Percentiles rank a stretch among this genome's conserved stretches.
Conservation (phyloP, 768 basidiomycete genomes). For the Calocybe gangraenosa region DNA sequence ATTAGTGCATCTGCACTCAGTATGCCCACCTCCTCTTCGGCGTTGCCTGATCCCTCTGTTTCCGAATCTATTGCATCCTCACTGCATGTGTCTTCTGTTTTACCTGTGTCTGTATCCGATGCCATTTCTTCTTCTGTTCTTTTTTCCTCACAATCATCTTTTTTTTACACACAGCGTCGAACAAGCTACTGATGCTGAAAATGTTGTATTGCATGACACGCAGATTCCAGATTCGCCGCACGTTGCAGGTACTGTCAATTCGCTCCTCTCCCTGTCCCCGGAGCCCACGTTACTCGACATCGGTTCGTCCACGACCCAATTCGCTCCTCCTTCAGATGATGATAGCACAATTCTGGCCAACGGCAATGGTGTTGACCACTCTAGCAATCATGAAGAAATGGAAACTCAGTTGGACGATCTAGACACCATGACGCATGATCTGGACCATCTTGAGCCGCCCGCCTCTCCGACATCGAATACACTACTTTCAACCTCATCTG, state of each 20-base stretch:
- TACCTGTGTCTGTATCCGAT: slow-evolving; percentile 49
- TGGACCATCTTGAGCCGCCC: slow-evolving; percentile 58
- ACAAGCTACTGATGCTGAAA: slow-evolving; percentile 31
- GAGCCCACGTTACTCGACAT: slow-evolving; percentile 52
- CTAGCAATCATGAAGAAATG: slow-evolving; percentile 12
- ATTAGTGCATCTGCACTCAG: slow-evolving; percentile 12
- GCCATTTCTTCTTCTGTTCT: slow-evolving; percentile 29
- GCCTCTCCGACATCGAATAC: slow-evolving; percentile 54
- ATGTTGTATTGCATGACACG: slow-evolving; percentile 39
- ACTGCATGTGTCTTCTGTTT: slow-evolving; percentile 28
- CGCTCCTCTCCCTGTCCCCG: slow-evolving; percentile 41
- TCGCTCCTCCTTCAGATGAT: slow-evolving; percentile 18
- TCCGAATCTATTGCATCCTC: slow-evolving; percentile 28
- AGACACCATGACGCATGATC: slow-evolving; percentile 20
- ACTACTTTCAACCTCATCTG: slow-evolving; percentile 34
- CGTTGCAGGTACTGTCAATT: slow-evolving; percentile 18
- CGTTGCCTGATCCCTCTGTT: slow-evolving; percentile 17
- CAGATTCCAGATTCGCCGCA: slow-evolving; percentile 29
- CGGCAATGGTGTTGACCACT: slow-evolving; percentile 15
- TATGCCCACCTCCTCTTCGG: slow-evolving; percentile 6
- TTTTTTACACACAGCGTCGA: slow-evolving; percentile 37
- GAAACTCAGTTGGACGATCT: slow-evolving; percentile 16
- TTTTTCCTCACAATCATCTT: slow-evolving; percentile 32
- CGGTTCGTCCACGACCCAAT: slow-evolving; percentile 16
- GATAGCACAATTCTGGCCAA: slow-evolving; percentile 22